A percentile compares a stretch with the other conserved stretches of the same genome.
Evolutionary conservation across 768 basidiomycete genomes (phyloP).

Genomic region (Suillus variegatus): DNA sequence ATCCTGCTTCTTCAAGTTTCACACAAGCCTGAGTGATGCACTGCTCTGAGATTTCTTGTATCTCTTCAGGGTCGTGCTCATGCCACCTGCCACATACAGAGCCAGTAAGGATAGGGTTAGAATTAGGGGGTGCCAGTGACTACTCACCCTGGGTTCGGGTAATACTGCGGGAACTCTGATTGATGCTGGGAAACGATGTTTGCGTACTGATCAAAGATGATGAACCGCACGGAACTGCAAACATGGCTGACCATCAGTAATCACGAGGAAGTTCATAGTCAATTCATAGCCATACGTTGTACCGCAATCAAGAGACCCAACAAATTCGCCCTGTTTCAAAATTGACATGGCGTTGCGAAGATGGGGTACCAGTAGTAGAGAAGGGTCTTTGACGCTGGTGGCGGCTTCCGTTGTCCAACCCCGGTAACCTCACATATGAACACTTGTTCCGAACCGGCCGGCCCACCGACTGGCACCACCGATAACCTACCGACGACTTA

Average conservation of each 20-base stretch:
- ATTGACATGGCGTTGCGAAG: conserved; percentile 26
- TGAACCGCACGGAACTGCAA: conserved; percentile 83
- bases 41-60: conserved; percentile 68
- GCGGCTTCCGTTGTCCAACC: no score
- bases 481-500: background rate
- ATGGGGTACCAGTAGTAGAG: background rate
- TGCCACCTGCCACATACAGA: conserved; percentile 68
- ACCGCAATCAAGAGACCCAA: conserved; percentile 92
- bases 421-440: background rate
- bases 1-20: conserved; percentile 73
- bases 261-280: conserved; percentile 28
- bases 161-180: conserved; percentile 92
- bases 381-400: conserved; percentile 15
- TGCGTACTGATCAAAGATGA: conserved; percentile 86
- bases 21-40: conserved; percentile 77
- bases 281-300: conserved; percentile 71
- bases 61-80: conserved; percentile 87
- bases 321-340: conserved; percentile 74
- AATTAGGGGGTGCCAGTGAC: background rate
- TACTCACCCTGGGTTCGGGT: conserved; percentile 81
- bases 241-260: conserved; percentile 3
- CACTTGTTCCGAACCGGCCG: conserved; percentile 10
- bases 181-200: conserved; percentile 89
- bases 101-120: background rate
- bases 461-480: background rate